Conservation (phyloP, 495 filamentous ascomycete genomes). For the Entonaema liquescens region DNA sequence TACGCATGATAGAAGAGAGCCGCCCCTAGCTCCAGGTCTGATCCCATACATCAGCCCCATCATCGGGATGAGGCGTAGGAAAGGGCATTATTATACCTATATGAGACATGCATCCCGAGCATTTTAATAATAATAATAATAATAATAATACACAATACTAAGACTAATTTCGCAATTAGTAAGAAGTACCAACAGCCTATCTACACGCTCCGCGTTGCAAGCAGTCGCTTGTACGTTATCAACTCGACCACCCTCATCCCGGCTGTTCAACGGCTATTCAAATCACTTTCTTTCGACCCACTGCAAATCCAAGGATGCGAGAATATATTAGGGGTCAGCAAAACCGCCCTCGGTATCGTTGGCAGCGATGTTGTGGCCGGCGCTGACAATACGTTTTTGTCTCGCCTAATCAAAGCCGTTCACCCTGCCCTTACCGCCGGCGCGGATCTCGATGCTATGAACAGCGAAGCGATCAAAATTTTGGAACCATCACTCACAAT, state of each 20-base stretch:
- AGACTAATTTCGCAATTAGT: too few species aligned
- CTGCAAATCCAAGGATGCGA: constrained; percentile 2
- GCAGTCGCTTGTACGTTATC: constrained; percentile 38
- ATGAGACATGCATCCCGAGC: too few species aligned
- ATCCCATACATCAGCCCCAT: too few species aligned
- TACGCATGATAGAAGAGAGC: constrained; percentile 19
- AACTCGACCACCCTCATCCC: constrained; percentile 36
- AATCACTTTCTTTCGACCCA: constrained; percentile 29
- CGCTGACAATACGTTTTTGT: constrained; percentile 30
- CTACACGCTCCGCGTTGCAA: constrained; percentile 43
- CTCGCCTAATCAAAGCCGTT: neutral
- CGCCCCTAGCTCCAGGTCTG: neutral
- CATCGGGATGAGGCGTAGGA: too few species aligned
- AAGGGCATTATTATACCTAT: too few species aligned
- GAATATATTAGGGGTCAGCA: constrained; percentile 26
- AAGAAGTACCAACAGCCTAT: constrained; percentile 43
- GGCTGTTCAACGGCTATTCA: constrained; percentile 31
- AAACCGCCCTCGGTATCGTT: constrained; percentile 27
- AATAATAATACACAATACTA: too few species aligned
- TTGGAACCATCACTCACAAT: neutral
- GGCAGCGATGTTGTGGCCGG: constrained; percentile 4
- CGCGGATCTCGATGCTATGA: constrained; percentile 32
- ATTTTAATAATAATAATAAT: too few species aligned
- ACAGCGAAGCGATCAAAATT: neutral
- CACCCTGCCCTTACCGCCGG: constrained; percentile 22